phyloP scores from a whole-genome alignment of 495 filamentous ascomycete genomes.

The Talaromyces proteolyticus region DNA sequence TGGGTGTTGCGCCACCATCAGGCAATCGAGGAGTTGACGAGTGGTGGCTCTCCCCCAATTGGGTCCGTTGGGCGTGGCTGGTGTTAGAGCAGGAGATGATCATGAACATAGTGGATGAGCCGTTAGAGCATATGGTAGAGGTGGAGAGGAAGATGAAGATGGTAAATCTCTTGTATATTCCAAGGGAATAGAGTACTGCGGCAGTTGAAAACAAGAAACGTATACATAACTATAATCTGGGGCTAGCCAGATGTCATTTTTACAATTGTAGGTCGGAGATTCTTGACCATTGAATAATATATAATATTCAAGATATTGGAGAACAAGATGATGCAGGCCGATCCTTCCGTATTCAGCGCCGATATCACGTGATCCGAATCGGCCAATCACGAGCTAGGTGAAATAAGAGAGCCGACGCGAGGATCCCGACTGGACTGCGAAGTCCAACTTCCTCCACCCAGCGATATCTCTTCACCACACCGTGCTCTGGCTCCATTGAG shows the following conservation, averaged over 20 bases:
- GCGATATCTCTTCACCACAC: constrained; percentile 16
- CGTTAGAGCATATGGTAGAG: constrained; percentile 13
- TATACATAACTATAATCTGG: background rate
- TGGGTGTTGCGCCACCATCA: background rate
- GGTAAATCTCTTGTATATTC: constrained; percentile 35
- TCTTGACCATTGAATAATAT: too few relatives aligned
- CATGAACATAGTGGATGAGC: constrained; percentile 31
- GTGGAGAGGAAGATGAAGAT: constrained; percentile 12
- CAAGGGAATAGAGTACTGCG: constrained; percentile 13
- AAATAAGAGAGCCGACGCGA: constrained; percentile 24
- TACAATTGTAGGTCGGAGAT: too few relatives aligned
- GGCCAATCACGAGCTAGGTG: constrained; percentile 31
- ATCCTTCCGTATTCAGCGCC: background rate
- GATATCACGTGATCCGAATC: constrained; percentile 17
- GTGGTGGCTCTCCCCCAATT: constrained; percentile 36
- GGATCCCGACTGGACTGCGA: constrained; percentile 43
- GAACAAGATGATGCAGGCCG: too few relatives aligned
- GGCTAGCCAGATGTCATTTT: too few relatives aligned
- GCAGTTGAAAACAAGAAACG: too few relatives aligned
- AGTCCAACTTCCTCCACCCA: constrained; percentile 18
- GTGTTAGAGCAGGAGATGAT: constrained; percentile 29
- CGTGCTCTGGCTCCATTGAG: constrained; percentile 22
- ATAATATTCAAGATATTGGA: background rate
- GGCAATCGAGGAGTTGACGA: constrained; percentile 11
- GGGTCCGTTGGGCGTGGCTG: constrained; percentile 37